Conservation (phyloP, 495 filamentous ascomycete genomes). For the Glarea lozoyensis region DNA sequence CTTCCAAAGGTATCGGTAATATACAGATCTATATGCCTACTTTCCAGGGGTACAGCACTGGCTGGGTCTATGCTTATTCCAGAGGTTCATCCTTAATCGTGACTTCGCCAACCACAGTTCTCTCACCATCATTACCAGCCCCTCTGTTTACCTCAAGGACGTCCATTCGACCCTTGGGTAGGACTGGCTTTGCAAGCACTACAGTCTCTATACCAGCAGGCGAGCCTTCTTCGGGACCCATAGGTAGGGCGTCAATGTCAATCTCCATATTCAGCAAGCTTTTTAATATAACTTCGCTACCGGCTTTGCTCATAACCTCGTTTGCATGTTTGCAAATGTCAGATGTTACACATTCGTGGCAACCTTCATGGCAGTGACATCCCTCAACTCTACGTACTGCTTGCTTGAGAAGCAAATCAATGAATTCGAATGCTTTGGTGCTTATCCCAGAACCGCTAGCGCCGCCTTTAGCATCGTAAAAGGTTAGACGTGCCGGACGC, state of each 20-base stretch:
- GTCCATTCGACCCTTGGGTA: conserved; percentile 30
- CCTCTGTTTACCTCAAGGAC: conserved; percentile 33
- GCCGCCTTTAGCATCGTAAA: conserved; percentile 92
- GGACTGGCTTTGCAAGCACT: conserved; percentile 44
- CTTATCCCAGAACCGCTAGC: conserved; percentile 75
- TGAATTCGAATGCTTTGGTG: conserved; percentile 86
- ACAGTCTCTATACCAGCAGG: conserved; percentile 75
- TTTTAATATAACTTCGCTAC: conserved; percentile 70
- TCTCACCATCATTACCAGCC: conserved; percentile 3
- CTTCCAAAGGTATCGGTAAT: no score
- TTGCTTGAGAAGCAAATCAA: conserved; percentile 67
- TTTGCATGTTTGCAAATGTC: conserved; percentile 85
- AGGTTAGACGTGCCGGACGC: conserved; percentile 79
- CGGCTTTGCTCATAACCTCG: conserved; percentile 88
- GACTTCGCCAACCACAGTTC: no score
- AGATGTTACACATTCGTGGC: conserved; percentile 77
- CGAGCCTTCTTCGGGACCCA: conserved; percentile 58
- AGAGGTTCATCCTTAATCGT: not conserved
- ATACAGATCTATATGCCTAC: no score
- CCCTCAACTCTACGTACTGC: conserved; percentile 68
- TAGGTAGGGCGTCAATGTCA: conserved; percentile 67
- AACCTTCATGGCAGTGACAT: conserved; percentile 66
- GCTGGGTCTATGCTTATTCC: no score
- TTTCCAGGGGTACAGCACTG: no score
- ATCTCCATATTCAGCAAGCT: conserved; percentile 67